phyloP scores from a whole-genome alignment of 2,329 filamentous ascomycete genomes.

The Huntiella abstrusa region DNA sequence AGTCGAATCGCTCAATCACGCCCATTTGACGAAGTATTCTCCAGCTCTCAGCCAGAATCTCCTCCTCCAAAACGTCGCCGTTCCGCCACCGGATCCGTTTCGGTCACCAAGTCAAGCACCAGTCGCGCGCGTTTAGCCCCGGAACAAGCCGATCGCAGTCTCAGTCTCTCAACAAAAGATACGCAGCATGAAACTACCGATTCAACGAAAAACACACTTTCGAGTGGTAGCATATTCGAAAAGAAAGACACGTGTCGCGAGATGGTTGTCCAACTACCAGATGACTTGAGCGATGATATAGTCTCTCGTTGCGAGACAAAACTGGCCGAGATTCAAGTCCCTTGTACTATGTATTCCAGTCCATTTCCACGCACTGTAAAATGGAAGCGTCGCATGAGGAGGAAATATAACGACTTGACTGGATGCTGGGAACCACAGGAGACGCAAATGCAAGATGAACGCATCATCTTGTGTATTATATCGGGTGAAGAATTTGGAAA shows the following conservation, averaged over 20 bases:
- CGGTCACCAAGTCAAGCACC: not conserved
- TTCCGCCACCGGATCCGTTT: not conserved
- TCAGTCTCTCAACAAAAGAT: too few species aligned
- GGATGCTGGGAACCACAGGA: slow-evolving; percentile 47
- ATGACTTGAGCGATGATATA: slow-evolving; percentile 29
- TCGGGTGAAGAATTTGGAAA: slow-evolving; percentile 41
- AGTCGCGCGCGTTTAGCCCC: not conserved
- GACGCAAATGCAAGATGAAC: slow-evolving; percentile 32
- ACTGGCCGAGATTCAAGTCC: slow-evolving; percentile 30
- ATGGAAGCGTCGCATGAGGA: slow-evolving; percentile 51
- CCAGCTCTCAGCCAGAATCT: not conserved
- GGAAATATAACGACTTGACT: slow-evolving; percentile 39
- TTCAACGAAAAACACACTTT: not conserved
- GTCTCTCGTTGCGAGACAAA: slow-evolving; percentile 29
- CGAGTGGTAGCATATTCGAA: slow-evolving; percentile 17
- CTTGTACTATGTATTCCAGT: slow-evolving; percentile 26
- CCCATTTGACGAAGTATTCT: not conserved
- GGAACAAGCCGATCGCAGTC: not conserved
- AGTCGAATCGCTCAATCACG: too few species aligned
- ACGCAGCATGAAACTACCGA: not conserved
- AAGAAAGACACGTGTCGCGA: slow-evolving; percentile 59
- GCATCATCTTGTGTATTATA: slow-evolving; percentile 43
- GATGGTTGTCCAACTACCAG: slow-evolving; percentile 58
- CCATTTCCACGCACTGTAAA: slow-evolving; percentile 35
- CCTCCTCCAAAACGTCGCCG: not conserved